Conservation (phyloP, 179 eudicot species). For the Beta lomatogona region DNA sequence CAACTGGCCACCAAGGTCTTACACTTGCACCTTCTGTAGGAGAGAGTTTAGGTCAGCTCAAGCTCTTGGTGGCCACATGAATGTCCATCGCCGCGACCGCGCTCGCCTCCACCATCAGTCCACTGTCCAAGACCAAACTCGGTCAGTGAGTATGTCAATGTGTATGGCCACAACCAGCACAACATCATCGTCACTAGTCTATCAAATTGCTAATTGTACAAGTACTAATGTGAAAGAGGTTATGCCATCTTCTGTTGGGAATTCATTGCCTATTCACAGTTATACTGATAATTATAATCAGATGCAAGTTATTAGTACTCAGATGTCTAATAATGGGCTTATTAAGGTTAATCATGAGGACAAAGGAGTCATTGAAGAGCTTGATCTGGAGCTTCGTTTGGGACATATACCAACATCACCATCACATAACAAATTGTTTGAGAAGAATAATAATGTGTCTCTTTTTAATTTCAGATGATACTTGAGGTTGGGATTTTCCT, state of each 20-base stretch:
- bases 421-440: not conserved
- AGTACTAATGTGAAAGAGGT: not conserved
- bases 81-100: slow-evolving; percentile 70
- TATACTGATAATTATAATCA: not conserved
- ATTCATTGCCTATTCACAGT: slow-evolving; percentile 12
- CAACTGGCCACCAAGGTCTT: slow-evolving; percentile 75
- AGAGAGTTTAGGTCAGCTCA: slow-evolving; percentile 76
- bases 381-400: slow-evolving; percentile 45
- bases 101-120: slow-evolving; percentile 48
- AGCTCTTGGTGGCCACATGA: slow-evolving; percentile 86
- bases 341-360: slow-evolving; percentile 5
- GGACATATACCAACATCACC: slow-evolving; percentile 19
- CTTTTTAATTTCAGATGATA: not conserved
- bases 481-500: not conserved
- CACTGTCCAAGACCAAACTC: slow-evolving; percentile 16
- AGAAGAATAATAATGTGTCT: slow-evolving; percentile 8
- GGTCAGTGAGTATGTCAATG: slow-evolving; percentile 4
- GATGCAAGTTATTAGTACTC: not conserved
- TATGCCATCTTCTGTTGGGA: not conserved
- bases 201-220: slow-evolving; percentile 8
- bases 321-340: not conserved
- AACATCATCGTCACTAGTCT: too few species aligned
- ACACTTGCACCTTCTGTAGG: slow-evolving; percentile 62
- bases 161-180: not conserved
- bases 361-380: slow-evolving; percentile 24